A percentile compares a stretch with the other conserved stretches of the same genome.
Evolutionary conservation across 257 asterid species (phyloP).

Genomic region (Solanum sparsipilum): DNA sequence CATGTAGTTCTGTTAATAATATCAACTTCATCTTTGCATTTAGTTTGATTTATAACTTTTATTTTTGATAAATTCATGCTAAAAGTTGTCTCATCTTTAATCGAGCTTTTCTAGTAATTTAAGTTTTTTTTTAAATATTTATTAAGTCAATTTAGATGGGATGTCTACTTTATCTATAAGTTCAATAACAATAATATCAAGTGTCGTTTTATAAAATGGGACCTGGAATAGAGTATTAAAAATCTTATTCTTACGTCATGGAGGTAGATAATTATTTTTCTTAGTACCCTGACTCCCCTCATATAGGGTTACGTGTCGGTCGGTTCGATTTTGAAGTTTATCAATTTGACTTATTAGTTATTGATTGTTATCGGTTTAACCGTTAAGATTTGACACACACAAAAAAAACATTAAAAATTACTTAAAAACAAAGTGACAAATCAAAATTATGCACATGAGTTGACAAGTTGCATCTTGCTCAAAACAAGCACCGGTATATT

Average conservation of each 20-base stretch:
- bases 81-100: background rate
- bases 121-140: background rate
- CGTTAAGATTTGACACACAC: background rate
- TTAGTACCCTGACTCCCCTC: background rate
- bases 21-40: no score
- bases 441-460: background rate
- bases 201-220: background rate
- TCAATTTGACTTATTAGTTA: background rate
- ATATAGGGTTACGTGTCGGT: rapidly evolving
- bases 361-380: no score
- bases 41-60: no score
- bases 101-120: background rate
- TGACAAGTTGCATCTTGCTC: background rate
- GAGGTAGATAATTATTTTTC: background rate
- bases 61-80: background rate
- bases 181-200: background rate
- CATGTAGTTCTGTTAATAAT: no score
- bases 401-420: no score
- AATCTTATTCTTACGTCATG: background rate
- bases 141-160: background rate
- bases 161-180: background rate
- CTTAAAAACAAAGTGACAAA: background rate
- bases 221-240: background rate
- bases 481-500: background rate
- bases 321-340: background rate